Evolutionary conservation across 116 monocot genomes (phyloP).

Genomic region (Cymodocea nodosa): DNA sequence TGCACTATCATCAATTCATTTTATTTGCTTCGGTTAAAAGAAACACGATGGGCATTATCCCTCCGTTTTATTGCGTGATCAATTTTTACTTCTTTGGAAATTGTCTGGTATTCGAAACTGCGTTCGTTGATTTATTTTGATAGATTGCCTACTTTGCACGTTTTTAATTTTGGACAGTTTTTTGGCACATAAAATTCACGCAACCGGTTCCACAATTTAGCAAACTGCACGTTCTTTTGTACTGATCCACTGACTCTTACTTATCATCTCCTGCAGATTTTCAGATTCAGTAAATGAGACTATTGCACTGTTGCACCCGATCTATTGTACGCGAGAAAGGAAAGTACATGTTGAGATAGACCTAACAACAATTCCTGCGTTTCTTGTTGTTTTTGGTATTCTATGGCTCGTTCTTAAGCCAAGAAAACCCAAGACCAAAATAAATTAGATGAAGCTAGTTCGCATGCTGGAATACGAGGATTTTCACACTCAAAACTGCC

Average conservation of each 20-base stretch:
- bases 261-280: conserved; percentile 39
- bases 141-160: too few species aligned
- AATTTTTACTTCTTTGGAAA: too few species aligned
- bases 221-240: too few species aligned
- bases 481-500: not conserved
- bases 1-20: too few species aligned
- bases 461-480: not conserved
- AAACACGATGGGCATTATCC: too few species aligned
- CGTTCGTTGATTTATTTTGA: too few species aligned
- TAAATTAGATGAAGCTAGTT: conserved; percentile 34
- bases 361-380: conserved; percentile 81
- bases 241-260: not conserved
- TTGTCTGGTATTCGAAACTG: too few species aligned
- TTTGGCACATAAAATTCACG: too few species aligned
- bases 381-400: conserved; percentile 51
- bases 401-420: conserved; percentile 85
- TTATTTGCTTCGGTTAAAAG: too few species aligned
- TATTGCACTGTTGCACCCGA: conserved; percentile 60
- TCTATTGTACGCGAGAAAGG: conserved; percentile 80
- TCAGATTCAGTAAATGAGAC: conserved; percentile 48
- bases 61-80: too few species aligned
- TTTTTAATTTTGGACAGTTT: too few species aligned
- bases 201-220: too few species aligned
- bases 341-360: conserved; percentile 74
- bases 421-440: conserved; percentile 83